A percentile compares a stretch with the other conserved stretches of the same genome.
phyloP scores from a whole-genome alignment of 179 eudicot species.

The Monotropa hypopitys region DNA sequence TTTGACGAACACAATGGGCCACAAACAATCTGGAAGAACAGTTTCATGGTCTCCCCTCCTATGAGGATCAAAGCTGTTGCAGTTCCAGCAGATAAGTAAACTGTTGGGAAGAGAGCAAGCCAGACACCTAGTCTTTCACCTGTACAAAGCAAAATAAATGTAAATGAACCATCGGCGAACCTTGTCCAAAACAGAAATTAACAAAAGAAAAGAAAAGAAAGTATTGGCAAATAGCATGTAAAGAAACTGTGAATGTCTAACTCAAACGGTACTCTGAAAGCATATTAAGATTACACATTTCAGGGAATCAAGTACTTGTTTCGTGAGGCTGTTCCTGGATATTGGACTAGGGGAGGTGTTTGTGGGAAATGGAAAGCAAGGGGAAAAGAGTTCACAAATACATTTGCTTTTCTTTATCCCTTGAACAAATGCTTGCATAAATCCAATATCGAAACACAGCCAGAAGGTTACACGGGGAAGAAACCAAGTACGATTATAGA shows the following conservation, averaged over 20 bases:
- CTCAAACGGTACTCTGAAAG: too few species aligned
- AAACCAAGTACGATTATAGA: too few species aligned
- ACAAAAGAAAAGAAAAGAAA: not conserved
- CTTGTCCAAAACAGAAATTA: not conserved
- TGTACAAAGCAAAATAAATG: constrained; percentile 10
- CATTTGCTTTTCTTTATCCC: not conserved
- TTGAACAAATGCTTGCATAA: not conserved
- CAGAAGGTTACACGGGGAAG: too few species aligned
- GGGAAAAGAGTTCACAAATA: not conserved
- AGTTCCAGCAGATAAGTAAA: constrained; percentile 87
- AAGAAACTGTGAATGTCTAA: not conserved
- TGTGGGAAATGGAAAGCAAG: not conserved
- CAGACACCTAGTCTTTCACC: constrained; percentile 81
- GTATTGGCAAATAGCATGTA: not conserved
- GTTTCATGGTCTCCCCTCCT: constrained; percentile 94
- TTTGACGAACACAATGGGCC: constrained; percentile 82
- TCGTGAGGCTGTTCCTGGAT: not conserved
- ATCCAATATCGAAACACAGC: not conserved
- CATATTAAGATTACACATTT: not conserved
- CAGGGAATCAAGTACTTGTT: not conserved
- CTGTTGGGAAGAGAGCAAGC: constrained; percentile 94
- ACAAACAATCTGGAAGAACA: constrained; percentile 81
- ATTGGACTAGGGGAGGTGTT: not conserved
- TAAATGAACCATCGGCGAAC: not conserved
- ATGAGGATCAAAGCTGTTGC: constrained; percentile 90